Base-by-base conservation (phyloP, 2,329 filamentous ascomycete species). In the Orbilia javanica region DNA sequence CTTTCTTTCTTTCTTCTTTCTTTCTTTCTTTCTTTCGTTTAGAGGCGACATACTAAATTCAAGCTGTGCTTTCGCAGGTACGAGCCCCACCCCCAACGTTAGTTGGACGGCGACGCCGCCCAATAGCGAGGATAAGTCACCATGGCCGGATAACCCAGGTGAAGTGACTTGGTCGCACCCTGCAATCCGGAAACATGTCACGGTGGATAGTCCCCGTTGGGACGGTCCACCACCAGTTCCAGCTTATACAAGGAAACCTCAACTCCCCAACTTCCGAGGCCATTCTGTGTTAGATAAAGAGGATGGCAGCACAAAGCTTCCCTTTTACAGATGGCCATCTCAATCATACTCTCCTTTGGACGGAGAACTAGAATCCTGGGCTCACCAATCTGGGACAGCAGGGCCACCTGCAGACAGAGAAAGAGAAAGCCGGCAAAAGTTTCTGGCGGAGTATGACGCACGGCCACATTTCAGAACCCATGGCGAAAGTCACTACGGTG, bases 321-420 rank as follows among this genome's bases (percentile, higher is more conserved):
- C n/a, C n/a, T n/a, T n/a, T n/a, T n/a, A n/a, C n/a, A 55, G 63
- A 53, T 18, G 22, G 42, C 18, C 31, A 1, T 4, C 22, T 15
- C 20, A 52, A 15, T n/a, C 11, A 6, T 65, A 72, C 39, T 64
- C 68, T 8, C 46, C 34, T 4, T 8, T 42, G 1, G 68, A 72
- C 4, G 48, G 46, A 3, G 68, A 65, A 18, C 11, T 72, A 31
- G 68, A 72, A 15, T 4, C 36, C n/a, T 64, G 46, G 68, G 36
- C n/a, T 11, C 46, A 65, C 27, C 20, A n/a, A 13, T 60, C 55
- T 5, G 34, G 27, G 11, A 13, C 22, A 3, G 8, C n/a, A n/a
- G 52, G 39, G 7, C n/a, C 36, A 15, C 3, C 1, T 39, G n/a
- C 36, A 3, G 8, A 39, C 11, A 39, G n/a, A 3, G 36, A 15